Conservation (phyloP, 345 rosid genomes). For the Citrus mangshanensis region DNA sequence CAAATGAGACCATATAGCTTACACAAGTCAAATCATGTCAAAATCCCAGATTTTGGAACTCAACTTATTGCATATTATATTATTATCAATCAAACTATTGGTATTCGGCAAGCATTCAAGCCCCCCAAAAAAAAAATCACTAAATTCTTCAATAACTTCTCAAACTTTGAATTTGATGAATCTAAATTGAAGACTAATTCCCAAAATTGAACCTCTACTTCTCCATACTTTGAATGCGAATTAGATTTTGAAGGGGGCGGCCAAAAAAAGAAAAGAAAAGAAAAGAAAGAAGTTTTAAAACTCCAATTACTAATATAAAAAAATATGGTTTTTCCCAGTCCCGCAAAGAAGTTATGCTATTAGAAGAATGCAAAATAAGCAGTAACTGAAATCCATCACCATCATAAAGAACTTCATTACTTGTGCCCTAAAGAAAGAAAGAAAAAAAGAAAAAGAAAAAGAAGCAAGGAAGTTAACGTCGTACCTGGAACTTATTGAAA, state of each 20-base stretch:
- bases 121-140: neutral
- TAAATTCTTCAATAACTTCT: neutral
- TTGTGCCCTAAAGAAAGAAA: neutral
- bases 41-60: neutral
- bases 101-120: neutral
- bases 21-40: neutral
- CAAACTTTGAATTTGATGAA: neutral
- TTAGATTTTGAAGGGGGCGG: no score
- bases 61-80: neutral
- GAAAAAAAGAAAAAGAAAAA: neutral
- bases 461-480: neutral
- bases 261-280: no score
- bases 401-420: neutral
- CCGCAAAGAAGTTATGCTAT: neutral
- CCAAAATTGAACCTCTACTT: neutral
- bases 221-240: neutral
- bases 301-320: neutral
- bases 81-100: neutral
- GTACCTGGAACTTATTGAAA: constrained; percentile 68
- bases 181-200: neutral
- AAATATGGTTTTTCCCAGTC: neutral
- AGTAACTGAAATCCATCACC: neutral
- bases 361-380: neutral
- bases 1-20: neutral
- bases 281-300: neutral